These are phyloP conservation scores for Yarrowia galli DNA, from an alignment of 1,139 yeast species.

Conservation along the genomic window DNA sequence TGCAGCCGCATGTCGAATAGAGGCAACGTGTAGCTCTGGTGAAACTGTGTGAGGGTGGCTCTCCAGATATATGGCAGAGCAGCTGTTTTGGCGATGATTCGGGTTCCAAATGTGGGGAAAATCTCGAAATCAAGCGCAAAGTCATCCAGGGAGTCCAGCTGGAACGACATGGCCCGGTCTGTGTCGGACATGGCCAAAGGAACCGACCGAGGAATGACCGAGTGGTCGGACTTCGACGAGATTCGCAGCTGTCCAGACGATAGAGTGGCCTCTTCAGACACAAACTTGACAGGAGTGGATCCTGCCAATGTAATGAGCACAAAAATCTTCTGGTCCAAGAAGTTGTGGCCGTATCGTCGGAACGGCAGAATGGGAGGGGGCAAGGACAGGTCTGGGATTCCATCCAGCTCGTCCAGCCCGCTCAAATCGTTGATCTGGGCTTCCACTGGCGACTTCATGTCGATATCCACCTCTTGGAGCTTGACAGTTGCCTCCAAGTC, in stretches of 20 bases:
- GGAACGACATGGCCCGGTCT: conserved; percentile 79
- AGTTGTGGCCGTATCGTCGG: conserved; percentile 93
- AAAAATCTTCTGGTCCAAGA: conserved; percentile 80
- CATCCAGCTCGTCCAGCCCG: conserved; percentile 58
- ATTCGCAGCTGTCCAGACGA: conserved; percentile 72
- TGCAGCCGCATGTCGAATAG: conserved; percentile 81
- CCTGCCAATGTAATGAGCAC: conserved; percentile 76
- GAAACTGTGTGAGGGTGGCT: conserved; percentile 47
- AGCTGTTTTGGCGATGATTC: conserved; percentile 87
- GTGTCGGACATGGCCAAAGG: conserved; percentile 78
- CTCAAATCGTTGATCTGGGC: conserved; percentile 14
- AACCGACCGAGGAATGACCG: conserved; percentile 82
- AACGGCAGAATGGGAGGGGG: conserved; percentile 97
- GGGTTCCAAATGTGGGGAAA: conserved; percentile 93
- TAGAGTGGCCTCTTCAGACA: conserved; percentile 50
- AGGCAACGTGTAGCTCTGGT: conserved; percentile 61
- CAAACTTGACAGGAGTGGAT: conserved; percentile 49
- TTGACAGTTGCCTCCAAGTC: conserved; percentile 36
- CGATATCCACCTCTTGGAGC: conserved; percentile 41
- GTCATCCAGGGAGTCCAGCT: conserved; percentile 78
- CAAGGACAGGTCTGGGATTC: conserved; percentile 85
- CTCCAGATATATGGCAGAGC: conserved; percentile 67
- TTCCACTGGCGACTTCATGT: conserved; percentile 22
- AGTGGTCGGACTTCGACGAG: conserved; percentile 63
- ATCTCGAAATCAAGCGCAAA: conserved; percentile 89